Evolutionary conservation across 306 rosid species (phyloP), one percentile per base, ranked within the genome.

Genomic region (Sicyos edulis): DNA sequence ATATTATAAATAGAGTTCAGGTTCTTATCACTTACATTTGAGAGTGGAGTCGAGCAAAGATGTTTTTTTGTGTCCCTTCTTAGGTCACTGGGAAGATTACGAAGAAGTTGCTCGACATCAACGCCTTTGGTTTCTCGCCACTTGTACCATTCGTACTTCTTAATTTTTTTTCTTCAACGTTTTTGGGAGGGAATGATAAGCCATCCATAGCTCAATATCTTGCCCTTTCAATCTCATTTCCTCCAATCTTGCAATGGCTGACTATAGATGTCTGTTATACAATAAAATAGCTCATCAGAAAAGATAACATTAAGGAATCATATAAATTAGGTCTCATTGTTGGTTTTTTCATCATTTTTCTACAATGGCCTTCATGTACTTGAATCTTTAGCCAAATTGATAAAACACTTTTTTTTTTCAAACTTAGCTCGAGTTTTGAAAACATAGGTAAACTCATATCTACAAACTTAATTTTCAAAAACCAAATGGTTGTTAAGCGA

Each of bases 201-300:
- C 62, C 74, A 72, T 75, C 85, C 85, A 81, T 65, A 13, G 17
- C 8, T 78, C 63, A 60, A 75, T 75, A 14, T 75, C 82, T 10
- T 32, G 71, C 10, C 72, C 77, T 57, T 64, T 81, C 19, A 16
- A 22, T 42, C 56, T 60, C 34, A 81, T 68, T 42, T 73, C 76
- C 51, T 50, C 97, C 75, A 83, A 79, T 67, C 93, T 85, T 11
- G 84, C 83, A 24, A 88, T 85, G 55, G 87, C 79, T 74, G 88
- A 81, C 53, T 87, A 86, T 83, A 91, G 73, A 68, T 74, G 90
- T 88, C 96, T 91, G 85, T 81, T 55, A 34, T 4, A 16, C 66
- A 54, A 21, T 17, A 26, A 1, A 26, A 26, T 37, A 26, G 32
- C 32, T 26, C 2, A 26, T 26, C 32, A 26, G 32, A 26, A 26